Base-by-base conservation (phyloP, 177 flowering plant genomes). In the Vitis hybrid region DNA sequence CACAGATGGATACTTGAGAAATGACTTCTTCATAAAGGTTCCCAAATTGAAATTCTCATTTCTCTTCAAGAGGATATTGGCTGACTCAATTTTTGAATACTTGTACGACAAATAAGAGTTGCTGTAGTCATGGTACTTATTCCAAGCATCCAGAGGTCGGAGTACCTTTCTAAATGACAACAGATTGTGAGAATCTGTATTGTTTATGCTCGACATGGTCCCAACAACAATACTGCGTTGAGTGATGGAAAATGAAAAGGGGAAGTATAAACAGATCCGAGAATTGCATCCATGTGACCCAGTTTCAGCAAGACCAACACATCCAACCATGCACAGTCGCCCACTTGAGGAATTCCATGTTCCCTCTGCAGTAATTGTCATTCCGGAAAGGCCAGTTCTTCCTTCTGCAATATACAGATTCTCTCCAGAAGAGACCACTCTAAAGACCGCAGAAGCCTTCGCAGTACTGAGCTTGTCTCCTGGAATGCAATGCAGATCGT, bases 301-400 rank as follows among this genome's bases (percentile, higher is more conserved):
- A 9, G 56, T 19, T n/a, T 26, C 18, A 5, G n/a, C 66, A 34
- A 45, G 17, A 9, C 66, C 72, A 17, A 40, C 26, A 21, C 73
- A 70, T 21, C 73, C 72, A 26, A 70, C 54, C 73, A 70, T 70
- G 73, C 73, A 70, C n/a, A 70, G 72, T n/a, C 26, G 65, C 13
- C 72, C 66, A 17, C 48, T 34, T 2, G 65, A 70, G 26, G 68
- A 54, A 50, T 14, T 30, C 69, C 71, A 61, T 49, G 19, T 69
- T 69, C 72, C 65, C 10, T 69, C 72, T 2, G 58, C 65, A 26
- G 72, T 40, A 13, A 69, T 1, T 6, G 58, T 69, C 72, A 21
- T 60, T 21, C 58, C 50, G 1, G 57, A 60, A 60, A 69, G 50
- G 8, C 72, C 72, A 14, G 64, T 58, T 14, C 55, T 68, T 5